Conservation (phyloP, 345 rosid species). For the Camelina sativa region DNA sequence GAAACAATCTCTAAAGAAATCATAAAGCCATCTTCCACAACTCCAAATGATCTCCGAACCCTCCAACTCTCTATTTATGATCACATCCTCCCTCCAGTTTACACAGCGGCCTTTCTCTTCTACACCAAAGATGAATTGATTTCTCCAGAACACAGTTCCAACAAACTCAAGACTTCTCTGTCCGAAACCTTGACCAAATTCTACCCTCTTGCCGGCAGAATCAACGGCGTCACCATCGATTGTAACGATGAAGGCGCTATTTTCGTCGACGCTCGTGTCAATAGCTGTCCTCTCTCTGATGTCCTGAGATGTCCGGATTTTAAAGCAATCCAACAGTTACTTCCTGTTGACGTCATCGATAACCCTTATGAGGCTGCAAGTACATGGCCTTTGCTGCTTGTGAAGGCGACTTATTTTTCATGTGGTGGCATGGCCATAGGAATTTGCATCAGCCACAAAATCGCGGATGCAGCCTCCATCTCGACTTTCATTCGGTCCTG, state of each 20-base stretch:
- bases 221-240: constrained; percentile 46
- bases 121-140: constrained; percentile 18
- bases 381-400: constrained; percentile 27
- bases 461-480: constrained; percentile 53
- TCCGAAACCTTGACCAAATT: constrained; percentile 50
- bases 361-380: not conserved
- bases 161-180: constrained; percentile 49
- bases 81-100: constrained; percentile 1
- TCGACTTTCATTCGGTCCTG: constrained; percentile 40
- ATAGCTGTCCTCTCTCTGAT: constrained; percentile 35
- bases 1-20: constrained; percentile 22
- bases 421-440: constrained; percentile 57
- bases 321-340: constrained; percentile 17
- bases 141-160: constrained; percentile 18
- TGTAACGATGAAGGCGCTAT: constrained; percentile 54
- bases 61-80: constrained; percentile 34
- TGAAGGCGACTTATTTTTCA: constrained; percentile 41
- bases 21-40: constrained; percentile 35
- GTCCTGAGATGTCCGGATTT: constrained; percentile 39
- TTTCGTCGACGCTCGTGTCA: constrained; percentile 45
- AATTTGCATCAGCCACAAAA: constrained; percentile 50
- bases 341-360: constrained; percentile 30
- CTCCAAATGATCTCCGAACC: constrained; percentile 22
- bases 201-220: constrained; percentile 60
- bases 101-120: constrained; percentile 29